Evolutionary conservation across 805 yeast species (phyloP), one percentile per base, ranked within the genome.

Genomic region (Kregervanrija pseudodelftensis): DNA sequence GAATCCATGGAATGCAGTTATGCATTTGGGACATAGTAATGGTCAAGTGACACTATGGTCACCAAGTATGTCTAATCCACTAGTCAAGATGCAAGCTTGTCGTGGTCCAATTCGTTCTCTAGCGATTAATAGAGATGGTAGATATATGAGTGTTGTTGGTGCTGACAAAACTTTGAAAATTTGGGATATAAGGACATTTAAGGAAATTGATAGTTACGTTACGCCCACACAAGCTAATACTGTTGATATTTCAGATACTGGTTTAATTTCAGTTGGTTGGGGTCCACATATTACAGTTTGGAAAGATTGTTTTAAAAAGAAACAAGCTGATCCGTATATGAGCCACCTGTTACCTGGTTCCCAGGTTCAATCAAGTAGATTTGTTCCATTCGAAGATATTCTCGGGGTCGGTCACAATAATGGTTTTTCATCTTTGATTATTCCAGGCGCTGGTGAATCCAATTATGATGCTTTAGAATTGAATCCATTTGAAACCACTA

Each of bases 361-460:
- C 15, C 80, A 76, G 52, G 73, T 88, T 13, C 82, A 79, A 53
- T 76, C 75, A 45, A 68, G 80, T 36, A 76, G 75, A 56, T 89
- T 82, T 61, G 95, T 91, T 34, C 99, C 99, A 11, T 93, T 82
- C 65, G 99, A 93, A 69, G 99, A 93, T 85, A 70, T 91, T n/a
- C 70, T 93, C 17, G 95, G 96, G 22, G 77, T 85, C 10, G 97
- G 97, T 2, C 95, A 88, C 60, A 72, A 76, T 41, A 65, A 67
- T 1, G 95, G 96, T 38, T 72, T 89, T 36, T 76, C 82, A n/a
- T 81, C 93, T n/a, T 54, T 93, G 48, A 83, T 93, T 53, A 74
- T 93, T 47, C 99, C 99, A 36, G 99, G 99, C 22, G 72, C 97
- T 36, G 99, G 99, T 70, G 99, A 93, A 68, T 96, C 99, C 49